Evolutionary conservation across 1,139 yeast genomes (phyloP).

Genomic region (Meyerozyma sp.): DNA sequence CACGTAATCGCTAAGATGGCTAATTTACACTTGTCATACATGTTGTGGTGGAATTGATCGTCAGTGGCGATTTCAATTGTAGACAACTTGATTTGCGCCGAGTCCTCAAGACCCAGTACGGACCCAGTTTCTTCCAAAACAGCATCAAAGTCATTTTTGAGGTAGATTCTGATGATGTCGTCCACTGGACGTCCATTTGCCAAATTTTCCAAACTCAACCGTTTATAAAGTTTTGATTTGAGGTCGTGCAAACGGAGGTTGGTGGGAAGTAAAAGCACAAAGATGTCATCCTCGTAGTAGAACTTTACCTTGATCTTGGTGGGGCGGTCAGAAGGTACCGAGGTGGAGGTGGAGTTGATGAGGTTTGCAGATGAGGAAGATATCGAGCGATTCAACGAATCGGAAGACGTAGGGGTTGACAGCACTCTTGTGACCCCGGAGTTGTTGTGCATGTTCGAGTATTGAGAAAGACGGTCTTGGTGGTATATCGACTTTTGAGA

Average conservation of each 20-base stretch:
- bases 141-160: constrained; percentile 13
- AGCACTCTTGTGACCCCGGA: constrained; percentile 7
- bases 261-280: constrained; percentile 74
- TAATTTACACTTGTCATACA: constrained; percentile 14
- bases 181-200: constrained; percentile 1
- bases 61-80: constrained; percentile 10
- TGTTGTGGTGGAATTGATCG: constrained; percentile 10
- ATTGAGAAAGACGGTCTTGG: constrained; percentile 40
- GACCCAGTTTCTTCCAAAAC: constrained; percentile 9
- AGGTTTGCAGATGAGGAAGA: constrained; percentile 12
- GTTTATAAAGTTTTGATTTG: constrained; percentile 56
- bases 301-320: constrained; percentile 68
- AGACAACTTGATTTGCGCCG: not conserved
- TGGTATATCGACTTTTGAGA: constrained; percentile 39
- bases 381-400: constrained; percentile 13
- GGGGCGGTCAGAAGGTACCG: constrained; percentile 8
- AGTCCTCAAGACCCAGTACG: constrained; percentile 5
- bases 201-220: constrained; percentile 38
- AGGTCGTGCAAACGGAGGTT: constrained; percentile 58
- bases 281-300: constrained; percentile 83
- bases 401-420: constrained; percentile 20
- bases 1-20: constrained; percentile 6
- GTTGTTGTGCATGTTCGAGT: constrained; percentile 24
- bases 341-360: not conserved
- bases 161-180: constrained; percentile 5